Conservation (phyloP, 1,139 yeast species). For the Pneumocystis murina region DNA sequence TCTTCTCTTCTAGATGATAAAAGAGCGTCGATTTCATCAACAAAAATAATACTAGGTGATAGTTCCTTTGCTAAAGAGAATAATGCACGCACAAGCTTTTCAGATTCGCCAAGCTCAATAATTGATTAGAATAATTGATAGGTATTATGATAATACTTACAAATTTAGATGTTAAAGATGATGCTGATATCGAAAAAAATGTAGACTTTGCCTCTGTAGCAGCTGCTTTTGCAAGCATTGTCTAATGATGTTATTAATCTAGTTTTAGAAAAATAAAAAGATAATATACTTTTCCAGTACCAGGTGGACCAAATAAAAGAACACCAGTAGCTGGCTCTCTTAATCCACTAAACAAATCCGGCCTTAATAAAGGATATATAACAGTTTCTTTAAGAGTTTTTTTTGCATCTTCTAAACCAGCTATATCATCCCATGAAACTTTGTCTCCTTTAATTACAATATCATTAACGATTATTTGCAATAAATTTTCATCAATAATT, state of each 20-base stretch:
- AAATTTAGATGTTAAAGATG: conserved; percentile 80
- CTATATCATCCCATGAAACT: conserved; percentile 93
- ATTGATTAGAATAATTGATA: background rate
- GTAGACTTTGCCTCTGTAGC: conserved; percentile 94
- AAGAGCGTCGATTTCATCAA: conserved; percentile 90
- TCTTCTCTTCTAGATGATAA: conserved; percentile 65
- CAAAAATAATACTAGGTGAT: conserved; percentile 88
- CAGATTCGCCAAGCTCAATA: conserved; percentile 69
- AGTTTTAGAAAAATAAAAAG: conserved; percentile 2
- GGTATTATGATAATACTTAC: conserved; percentile 5
- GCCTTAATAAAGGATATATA: conserved; percentile 86
- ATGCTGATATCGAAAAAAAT: conserved; percentile 81
- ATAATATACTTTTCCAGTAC: conserved; percentile 56
- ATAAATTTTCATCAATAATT: conserved; percentile 47
- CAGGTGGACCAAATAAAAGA: conserved; percentile 95
- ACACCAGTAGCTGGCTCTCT: conserved; percentile 95
- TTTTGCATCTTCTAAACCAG: conserved; percentile 83
- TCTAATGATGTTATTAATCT: conserved; percentile 19
- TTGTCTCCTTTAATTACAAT: conserved; percentile 90
- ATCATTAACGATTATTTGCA: conserved; percentile 75
- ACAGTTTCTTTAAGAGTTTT: conserved; percentile 87
- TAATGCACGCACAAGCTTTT: conserved; percentile 78
- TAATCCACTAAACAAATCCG: conserved; percentile 79
- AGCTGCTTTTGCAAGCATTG: conserved; percentile 94
- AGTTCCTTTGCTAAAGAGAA: conserved; percentile 71